Base-by-base conservation (phyloP, 2,329 filamentous ascomycete genomes). In the Coniochaeta ligniaria region DNA sequence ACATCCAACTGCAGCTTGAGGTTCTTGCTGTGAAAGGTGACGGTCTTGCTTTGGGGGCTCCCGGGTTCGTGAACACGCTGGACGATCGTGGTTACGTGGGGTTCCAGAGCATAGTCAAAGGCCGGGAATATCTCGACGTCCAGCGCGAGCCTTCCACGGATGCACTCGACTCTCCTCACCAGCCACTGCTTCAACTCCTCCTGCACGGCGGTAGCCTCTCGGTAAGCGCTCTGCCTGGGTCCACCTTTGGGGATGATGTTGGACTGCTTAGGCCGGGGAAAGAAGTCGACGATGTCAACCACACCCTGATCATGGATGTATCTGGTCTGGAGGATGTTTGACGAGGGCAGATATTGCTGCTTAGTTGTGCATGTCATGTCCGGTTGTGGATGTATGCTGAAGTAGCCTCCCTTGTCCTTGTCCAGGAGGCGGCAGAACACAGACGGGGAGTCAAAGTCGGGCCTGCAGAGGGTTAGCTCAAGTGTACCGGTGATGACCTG, bases 261-360 rank as follows among this genome's bases (percentile, higher is more conserved):
- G 35, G 80, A 80, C 58, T 80, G 83, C 68, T 83, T 86, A 12
- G 88, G 87, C 1, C 89, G 81, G 0, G 89, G 89, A 65, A 92
- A 91, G 74, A 91, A 92, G 70, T 92, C 89, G 17, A 90, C 78
- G 33, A 92, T 71, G 60, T 90, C 88, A 12, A 89, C 83, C 0
- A 91, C 89, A 1, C 89, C 90, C 60, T 89, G 83, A 66, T 92
- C 89, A 64, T 88, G 83, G 64, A 91, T 88, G 71, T 89, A 92
- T n/a, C 89, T 81, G 1, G 90, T 92, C 71, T 91, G 87, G 2
- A 92, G 77, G 62, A 92, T 87, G 67, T 90, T 91, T 56, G 87
- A 88, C 11, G 86, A 89, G 0, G 89, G 88, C 2, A 92, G 79
- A 67, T 92, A 92, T 69, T 90, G 86, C 73, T 92, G 89, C 71